Percentiles rank a stretch among this genome's conserved stretches.
phyloP scores from a whole-genome alignment of 371 early-diverging fungal species.

The Syncephalastrum contaminatum region DNA sequence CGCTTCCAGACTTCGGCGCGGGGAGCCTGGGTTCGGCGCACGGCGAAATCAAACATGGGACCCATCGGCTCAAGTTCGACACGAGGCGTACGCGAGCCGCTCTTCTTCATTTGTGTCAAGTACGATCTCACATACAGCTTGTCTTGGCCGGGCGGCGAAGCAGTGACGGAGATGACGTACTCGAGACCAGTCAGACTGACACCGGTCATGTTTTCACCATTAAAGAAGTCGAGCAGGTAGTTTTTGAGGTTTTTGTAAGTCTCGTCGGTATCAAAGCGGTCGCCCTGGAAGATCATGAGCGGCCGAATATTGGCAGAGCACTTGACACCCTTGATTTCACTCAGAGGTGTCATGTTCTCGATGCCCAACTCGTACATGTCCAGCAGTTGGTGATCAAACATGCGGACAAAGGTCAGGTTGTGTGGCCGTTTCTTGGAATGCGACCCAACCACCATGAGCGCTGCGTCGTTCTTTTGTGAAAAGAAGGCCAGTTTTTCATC shows the following conservation, averaged over 20 bases:
- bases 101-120: conserved; percentile 81
- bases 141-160: conserved; percentile 56
- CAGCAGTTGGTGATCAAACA: conserved; percentile 89
- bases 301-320: conserved; percentile 90
- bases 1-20: conserved; percentile 80
- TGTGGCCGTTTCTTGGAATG: conserved; percentile 97
- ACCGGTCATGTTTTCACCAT: conserved; percentile 70
- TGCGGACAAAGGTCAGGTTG: conserved; percentile 86
- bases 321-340: conserved; percentile 74
- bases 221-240: conserved; percentile 89
- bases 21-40: conserved; percentile 77
- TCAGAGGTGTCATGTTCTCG: conserved; percentile 61
- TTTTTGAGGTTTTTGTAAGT: conserved; percentile 76
- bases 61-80: conserved; percentile 95
- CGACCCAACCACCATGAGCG: conserved; percentile 84
- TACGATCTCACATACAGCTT: conserved; percentile 80
- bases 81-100: conserved; percentile 80
- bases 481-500: conserved; percentile 90
- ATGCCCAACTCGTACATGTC: conserved; percentile 96
- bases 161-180: conserved; percentile 84
- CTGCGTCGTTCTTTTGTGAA: conserved; percentile 91
- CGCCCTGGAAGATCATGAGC: conserved; percentile 88
- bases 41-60: conserved; percentile 79
- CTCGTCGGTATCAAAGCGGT: conserved; percentile 73
- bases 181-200: conserved; percentile 89